These are phyloP conservation scores for Rhodocollybia butyracea DNA, from an alignment of 768 basidiomycete species.

Conservation along the genomic window DNA sequence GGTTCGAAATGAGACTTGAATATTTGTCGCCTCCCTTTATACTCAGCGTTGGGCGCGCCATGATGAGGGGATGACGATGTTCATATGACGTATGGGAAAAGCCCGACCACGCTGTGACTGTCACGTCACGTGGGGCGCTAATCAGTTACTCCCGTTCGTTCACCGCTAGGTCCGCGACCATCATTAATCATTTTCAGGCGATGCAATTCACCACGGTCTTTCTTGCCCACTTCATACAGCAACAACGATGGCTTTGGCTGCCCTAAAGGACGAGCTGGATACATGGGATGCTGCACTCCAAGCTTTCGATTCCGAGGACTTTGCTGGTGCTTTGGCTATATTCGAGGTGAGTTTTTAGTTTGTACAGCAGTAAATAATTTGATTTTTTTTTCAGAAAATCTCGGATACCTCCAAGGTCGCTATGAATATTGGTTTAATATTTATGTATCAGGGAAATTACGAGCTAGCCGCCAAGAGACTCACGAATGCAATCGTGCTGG, in stretches of 20 bases:
- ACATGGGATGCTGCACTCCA: constrained; percentile 15
- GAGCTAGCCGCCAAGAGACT: constrained; percentile 57
- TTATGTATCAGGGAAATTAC: constrained; percentile 61
- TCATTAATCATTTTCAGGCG: not conserved
- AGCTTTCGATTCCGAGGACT: constrained; percentile 13
- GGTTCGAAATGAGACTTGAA: not conserved
- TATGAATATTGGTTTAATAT: constrained; percentile 67
- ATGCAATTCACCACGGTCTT: not conserved
- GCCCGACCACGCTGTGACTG: too few species aligned
- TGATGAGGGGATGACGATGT: not conserved
- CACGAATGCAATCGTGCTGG: constrained; percentile 49
- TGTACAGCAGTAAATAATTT: not conserved
- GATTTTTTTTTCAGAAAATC: constrained; percentile 4
- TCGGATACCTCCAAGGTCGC: constrained; percentile 45
- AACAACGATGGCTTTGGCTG: not conserved
- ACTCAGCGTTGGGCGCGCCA: not conserved
- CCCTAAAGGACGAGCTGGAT: constrained; percentile 10
- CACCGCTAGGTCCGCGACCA: not conserved
- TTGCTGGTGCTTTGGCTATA: constrained; percentile 10
- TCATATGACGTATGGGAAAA: too few species aligned
- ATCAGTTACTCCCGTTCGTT: too few species aligned
- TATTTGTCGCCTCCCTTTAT: not conserved
- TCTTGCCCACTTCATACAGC: not conserved
- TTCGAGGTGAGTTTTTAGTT: constrained; percentile 14
- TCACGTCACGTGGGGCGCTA: too few species aligned